Evolutionary conservation across 2,329 filamentous ascomycete species (phyloP).

Genomic region (Helotiales sp.): DNA sequence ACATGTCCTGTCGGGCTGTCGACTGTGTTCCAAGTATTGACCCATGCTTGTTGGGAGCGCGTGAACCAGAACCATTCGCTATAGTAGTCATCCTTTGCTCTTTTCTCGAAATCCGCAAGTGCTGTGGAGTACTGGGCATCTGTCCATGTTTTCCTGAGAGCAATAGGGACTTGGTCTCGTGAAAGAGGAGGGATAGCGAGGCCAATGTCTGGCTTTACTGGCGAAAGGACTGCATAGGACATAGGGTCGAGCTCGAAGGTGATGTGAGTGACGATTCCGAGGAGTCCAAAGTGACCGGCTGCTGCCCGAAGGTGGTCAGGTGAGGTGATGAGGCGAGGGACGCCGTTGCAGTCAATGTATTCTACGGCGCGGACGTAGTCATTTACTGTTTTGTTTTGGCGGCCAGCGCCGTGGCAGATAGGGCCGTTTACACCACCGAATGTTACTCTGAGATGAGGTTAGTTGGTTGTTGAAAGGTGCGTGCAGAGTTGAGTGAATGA

Average conservation of each 20-base stretch:
- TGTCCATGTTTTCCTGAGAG: constrained; percentile 37
- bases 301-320: constrained; percentile 42
- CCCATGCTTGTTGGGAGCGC: constrained; percentile 45
- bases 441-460: constrained; percentile 38
- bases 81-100: constrained; percentile 44
- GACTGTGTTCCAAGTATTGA: constrained; percentile 47
- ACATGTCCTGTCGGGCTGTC: constrained; percentile 34
- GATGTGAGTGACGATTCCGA: constrained; percentile 50
- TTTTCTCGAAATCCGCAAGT: constrained; percentile 39
- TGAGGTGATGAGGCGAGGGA: constrained; percentile 41
- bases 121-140: constrained; percentile 37
- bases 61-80: constrained; percentile 53
- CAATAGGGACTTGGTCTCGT: constrained; percentile 40
- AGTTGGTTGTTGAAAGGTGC: neutral
- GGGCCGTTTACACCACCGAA: constrained; percentile 46
- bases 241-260: constrained; percentile 48
- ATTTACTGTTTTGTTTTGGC: constrained; percentile 43
- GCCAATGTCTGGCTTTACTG: constrained; percentile 43
- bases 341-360: constrained; percentile 48
- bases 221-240: constrained; percentile 47
- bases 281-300: constrained; percentile 46
- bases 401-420: constrained; percentile 49
- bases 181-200: constrained; percentile 45
- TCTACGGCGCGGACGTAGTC: constrained; percentile 48
- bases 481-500: too few species aligned